Conservation (phyloP, 495 filamentous ascomycete species). For the Podospora anserina region DNA sequence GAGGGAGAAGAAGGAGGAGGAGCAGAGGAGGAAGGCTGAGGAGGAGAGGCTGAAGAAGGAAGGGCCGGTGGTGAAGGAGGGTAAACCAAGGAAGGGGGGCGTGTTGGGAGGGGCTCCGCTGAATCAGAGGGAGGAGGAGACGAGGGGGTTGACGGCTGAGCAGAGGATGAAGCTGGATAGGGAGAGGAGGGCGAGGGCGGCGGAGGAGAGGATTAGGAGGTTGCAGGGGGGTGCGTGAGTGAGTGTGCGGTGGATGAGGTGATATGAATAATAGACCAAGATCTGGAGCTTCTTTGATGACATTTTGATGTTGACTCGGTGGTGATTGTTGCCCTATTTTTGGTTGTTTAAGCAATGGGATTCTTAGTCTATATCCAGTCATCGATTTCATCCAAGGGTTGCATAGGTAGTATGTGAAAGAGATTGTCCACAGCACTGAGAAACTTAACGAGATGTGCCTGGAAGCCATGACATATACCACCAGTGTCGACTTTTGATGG, state of each 20-base stretch:
- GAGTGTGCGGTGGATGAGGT: too few relatives aligned
- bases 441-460: too few relatives aligned
- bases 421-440: too few relatives aligned
- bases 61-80: conserved; percentile 40
- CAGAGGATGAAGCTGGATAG: conserved; percentile 76
- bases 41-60: conserved; percentile 58
- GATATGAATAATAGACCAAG: neutral
- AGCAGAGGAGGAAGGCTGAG: conserved; percentile 61
- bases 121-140: conserved; percentile 78
- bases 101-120: conserved; percentile 50
- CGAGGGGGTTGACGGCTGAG: conserved; percentile 78
- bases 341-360: too few relatives aligned
- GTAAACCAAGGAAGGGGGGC: conserved; percentile 37
- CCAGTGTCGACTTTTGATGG: too few relatives aligned
- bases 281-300: neutral
- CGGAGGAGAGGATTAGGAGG: conserved; percentile 76
- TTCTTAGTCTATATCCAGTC: too few relatives aligned
- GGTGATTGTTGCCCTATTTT: too few relatives aligned
- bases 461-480: too few relatives aligned
- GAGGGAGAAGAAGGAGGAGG: conserved; percentile 63
- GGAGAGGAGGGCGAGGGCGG: conserved; percentile 77
- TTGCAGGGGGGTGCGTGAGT: conserved; percentile 46
- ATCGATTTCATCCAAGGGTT: too few relatives aligned
- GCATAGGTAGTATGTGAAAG: too few relatives aligned
- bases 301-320: too few relatives aligned